A percentile compares a stretch with the other conserved stretches of the same genome.
Evolutionary conservation across 768 basidiomycete species (phyloP).

Genomic region (Omphalotus guepiniiformis): DNA sequence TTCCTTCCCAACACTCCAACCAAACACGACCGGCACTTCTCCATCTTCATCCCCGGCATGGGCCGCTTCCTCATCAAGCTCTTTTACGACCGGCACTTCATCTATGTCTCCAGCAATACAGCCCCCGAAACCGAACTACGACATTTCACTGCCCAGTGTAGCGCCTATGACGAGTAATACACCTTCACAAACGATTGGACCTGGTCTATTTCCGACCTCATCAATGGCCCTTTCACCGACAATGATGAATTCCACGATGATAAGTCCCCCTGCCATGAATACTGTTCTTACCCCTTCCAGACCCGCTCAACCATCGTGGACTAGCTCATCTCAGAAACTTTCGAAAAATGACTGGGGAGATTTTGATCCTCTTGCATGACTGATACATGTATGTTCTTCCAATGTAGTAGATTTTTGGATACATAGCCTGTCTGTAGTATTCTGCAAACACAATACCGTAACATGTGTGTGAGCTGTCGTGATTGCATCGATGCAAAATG

Average conservation of each 20-base stretch:
- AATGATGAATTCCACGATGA: constrained; percentile 15
- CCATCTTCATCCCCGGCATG: constrained; percentile 41
- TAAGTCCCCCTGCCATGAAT: constrained; percentile 27
- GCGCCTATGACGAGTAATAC: not conserved
- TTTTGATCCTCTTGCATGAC: constrained; percentile 71
- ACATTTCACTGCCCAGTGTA: constrained; percentile 35
- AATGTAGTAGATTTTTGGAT: constrained; percentile 10
- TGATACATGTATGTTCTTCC: no score
- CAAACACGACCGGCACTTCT: constrained; percentile 52
- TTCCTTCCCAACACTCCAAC: not conserved
- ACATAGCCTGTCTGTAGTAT: no score
- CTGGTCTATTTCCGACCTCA: constrained; percentile 18
- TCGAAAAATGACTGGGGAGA: constrained; percentile 75
- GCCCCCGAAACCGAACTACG: constrained; percentile 52
- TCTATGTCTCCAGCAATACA: constrained; percentile 13
- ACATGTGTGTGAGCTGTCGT: no score
- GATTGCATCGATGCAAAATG: no score
- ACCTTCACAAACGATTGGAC: not conserved
- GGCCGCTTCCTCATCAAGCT: not conserved
- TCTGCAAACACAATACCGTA: no score
- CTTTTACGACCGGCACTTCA: constrained; percentile 1
- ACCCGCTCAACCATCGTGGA: constrained; percentile 49
- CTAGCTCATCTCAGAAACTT: constrained; percentile 37
- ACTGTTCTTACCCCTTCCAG: constrained; percentile 61
- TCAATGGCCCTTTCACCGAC: constrained; percentile 22